Percentiles rank a stretch among this genome's conserved stretches.
Conservation (phyloP, 2,329 filamentous ascomycete species). For the Scedosporium aurantiacum region DNA sequence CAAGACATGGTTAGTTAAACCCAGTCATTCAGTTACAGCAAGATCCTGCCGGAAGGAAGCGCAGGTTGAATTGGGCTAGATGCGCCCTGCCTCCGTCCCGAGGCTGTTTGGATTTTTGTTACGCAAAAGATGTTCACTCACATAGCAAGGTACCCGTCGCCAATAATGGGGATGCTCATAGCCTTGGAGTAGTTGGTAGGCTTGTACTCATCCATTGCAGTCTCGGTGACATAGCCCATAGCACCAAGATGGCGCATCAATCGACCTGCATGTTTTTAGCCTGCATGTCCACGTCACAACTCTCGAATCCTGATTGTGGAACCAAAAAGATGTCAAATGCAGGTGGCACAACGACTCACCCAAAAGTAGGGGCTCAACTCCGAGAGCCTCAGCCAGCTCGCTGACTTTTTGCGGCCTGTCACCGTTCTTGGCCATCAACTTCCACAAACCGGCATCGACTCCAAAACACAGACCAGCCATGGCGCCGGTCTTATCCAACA, state of each 20-base stretch:
- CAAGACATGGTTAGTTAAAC: background rate
- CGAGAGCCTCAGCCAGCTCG: constrained; percentile 19
- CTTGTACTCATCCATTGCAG: constrained; percentile 22
- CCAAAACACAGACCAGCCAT: constrained; percentile 18
- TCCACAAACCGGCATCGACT: constrained; percentile 25
- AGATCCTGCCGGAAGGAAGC: background rate
- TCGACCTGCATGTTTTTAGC: constrained; percentile 11
- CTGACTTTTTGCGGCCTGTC: constrained; percentile 18
- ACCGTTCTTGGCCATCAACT: constrained; percentile 19
- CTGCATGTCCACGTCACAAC: background rate
- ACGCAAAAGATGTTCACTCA: constrained; percentile 8
- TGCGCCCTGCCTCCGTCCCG: too few relatives aligned
- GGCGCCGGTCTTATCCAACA: constrained; percentile 12
- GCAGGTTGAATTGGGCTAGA: too few relatives aligned
- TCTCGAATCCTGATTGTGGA: background rate
- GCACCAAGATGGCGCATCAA: constrained; percentile 25
- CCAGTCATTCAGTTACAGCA: background rate
- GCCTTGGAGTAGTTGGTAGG: constrained; percentile 26
- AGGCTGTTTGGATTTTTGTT: too few relatives aligned
- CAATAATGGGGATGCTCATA: constrained; percentile 21
- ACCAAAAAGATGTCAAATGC: background rate
- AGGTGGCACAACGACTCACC: constrained; percentile 10
- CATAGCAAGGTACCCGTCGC: constrained; percentile 22
- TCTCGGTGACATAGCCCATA: constrained; percentile 28
- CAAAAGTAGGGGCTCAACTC: constrained; percentile 17